Base-by-base conservation (phyloP, 768 basidiomycete genomes). In the Pleurotus sapidus region DNA sequence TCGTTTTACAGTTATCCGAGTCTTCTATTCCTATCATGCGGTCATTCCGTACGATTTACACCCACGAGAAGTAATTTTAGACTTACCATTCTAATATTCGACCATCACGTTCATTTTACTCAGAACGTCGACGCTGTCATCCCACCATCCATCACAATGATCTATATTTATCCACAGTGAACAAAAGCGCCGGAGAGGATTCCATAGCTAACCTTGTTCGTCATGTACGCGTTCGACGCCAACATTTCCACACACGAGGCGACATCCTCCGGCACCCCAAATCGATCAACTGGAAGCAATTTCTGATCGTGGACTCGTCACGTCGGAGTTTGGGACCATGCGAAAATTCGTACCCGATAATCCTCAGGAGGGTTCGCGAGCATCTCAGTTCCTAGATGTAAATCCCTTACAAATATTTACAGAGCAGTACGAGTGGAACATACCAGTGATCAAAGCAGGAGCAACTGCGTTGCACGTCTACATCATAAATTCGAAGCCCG, bases 401-500 rank as follows among this genome's bases (percentile, higher is more conserved):
- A 34, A 34, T 34, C 2, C 30, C 8, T 34, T 34, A 34, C 30
- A 34, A 8, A 9, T 34, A 34, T 14, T 45, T 4, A 37, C 57
- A 20, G 15, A 30, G 18, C 30, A 11, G 15, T 38, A 53, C 18
- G 3, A 39, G 25, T 8, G 2, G 18, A 7, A 49, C 63, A 12
- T 45, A 80, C 80, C 77, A 50, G 67, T 73, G 47, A 84, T 78
- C 6, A 83, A 67, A 1, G 79, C 80, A 0, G 82, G 81, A 0
- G 81, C 80, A 51, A 83, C 76, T 2, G 75, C 81, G 61, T 84
- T 82, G 57, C 77, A 77, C 0, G 81, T 78, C 79, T 81, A 42
- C 30, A 34, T 20, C 20, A 20, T 20, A 3, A 20, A 20, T 20
- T 20, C 20, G 20, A 20, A 20, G 30, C 3, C 8, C 8, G 3